Conservation (phyloP, 257 asterid genomes). For the Eustoma russellianum region DNA sequence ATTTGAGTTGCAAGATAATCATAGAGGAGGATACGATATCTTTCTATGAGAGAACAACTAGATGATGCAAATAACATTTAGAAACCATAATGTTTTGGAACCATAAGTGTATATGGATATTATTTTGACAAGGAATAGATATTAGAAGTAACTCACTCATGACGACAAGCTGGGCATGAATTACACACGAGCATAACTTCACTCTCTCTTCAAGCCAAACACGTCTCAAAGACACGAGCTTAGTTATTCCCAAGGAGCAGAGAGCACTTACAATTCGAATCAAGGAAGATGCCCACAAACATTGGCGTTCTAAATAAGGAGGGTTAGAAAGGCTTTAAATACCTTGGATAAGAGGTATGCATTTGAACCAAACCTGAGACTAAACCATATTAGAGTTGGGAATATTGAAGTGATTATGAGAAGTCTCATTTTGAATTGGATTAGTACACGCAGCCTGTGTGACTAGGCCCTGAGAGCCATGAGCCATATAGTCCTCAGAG, state of each 20-base stretch:
- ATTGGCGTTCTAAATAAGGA: neutral
- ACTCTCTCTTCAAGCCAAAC: no score
- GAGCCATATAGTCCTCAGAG: slow-evolving; percentile 95
- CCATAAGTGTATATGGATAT: no score
- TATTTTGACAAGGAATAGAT: no score
- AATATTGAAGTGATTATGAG: slow-evolving; percentile 67
- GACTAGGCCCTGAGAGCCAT: slow-evolving; percentile 86
- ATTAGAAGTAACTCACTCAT: no score
- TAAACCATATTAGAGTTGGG: slow-evolving; percentile 58
- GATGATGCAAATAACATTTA: no score
- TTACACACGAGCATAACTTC: no score
- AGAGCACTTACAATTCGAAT: neutral
- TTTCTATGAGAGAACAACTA: no score
- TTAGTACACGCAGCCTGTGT: slow-evolving; percentile 80
- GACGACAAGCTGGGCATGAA: no score
- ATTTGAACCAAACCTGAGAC: slow-evolving; percentile 51
- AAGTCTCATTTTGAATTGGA: slow-evolving; percentile 74
- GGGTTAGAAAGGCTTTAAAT: neutral
- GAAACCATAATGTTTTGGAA: no score
- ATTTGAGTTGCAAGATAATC: no score
- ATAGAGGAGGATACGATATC: no score
- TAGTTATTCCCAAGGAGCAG: neutral
- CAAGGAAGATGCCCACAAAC: slow-evolving; percentile 2
- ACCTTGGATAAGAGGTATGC: neutral
- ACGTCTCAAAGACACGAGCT: no score